A percentile compares a stretch with the other conserved stretches of the same genome.
These are phyloP conservation scores for Mucor saturninus DNA, from an alignment of 371 early-diverging fungal genomes.

Conservation along the genomic window DNA sequence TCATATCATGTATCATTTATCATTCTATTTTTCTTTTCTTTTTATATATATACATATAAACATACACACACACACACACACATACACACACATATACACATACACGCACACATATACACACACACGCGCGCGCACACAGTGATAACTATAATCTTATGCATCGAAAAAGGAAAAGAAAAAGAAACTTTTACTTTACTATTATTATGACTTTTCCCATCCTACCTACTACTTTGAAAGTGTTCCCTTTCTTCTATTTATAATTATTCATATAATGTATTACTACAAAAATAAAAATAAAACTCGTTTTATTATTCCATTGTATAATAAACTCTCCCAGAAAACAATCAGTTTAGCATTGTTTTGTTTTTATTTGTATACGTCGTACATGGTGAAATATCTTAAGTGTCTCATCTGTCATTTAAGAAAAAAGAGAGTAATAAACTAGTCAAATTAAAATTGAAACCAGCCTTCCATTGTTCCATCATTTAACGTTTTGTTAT, in stretches of 20 bases:
- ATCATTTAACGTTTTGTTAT: too few species aligned
- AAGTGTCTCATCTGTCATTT: slow-evolving; percentile 22
- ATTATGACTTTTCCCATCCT: neutral
- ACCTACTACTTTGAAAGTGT: neutral
- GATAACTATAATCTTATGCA: slow-evolving; percentile 1
- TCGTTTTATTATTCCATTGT: neutral
- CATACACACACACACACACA: neutral
- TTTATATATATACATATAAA: neutral
- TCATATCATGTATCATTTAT: slow-evolving; percentile 1
- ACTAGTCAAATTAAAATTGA: neutral
- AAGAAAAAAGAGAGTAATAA: neutral
- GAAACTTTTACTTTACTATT: neutral
- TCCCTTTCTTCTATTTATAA: neutral
- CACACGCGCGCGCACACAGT: neutral
- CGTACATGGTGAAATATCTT: neutral
- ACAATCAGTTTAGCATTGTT: neutral
- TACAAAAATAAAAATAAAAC: too few species aligned
- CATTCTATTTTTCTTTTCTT: neutral
- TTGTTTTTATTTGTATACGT: slow-evolving; percentile 8
- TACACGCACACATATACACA: neutral
- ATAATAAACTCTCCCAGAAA: neutral
- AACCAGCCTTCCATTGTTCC: too few species aligned
- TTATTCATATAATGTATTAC: neutral
- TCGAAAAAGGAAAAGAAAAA: neutral
- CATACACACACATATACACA: neutral